Conservation (phyloP, 2,329 filamentous ascomycete genomes). For the Rhexocercosporidium sp. region DNA sequence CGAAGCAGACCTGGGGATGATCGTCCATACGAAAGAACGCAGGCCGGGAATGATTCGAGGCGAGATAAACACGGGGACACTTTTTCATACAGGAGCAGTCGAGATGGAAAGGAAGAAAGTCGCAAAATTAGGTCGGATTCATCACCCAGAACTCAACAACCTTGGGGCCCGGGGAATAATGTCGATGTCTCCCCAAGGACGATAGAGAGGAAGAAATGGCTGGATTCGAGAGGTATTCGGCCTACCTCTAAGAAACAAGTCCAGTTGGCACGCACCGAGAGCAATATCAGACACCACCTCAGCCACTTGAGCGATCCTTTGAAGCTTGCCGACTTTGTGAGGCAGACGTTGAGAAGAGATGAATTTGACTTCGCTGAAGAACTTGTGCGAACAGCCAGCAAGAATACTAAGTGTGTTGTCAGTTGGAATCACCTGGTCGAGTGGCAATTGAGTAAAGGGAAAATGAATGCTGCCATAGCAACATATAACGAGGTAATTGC, state of each 20-base stretch:
- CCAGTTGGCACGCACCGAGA: slow-evolving; percentile 10
- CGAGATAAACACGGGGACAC: neutral
- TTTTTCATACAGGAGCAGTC: neutral
- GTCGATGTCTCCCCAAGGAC: neutral
- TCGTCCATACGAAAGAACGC: neutral
- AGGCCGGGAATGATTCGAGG: neutral
- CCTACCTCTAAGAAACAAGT: slow-evolving; percentile 19
- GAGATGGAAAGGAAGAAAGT: neutral
- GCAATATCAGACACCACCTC: slow-evolving; percentile 32
- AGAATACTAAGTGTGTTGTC: slow-evolving; percentile 67
- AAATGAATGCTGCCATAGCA: slow-evolving; percentile 70
- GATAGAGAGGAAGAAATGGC: slow-evolving; percentile 28
- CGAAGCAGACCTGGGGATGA: neutral
- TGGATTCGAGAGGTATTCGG: slow-evolving; percentile 33
- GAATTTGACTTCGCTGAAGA: slow-evolving; percentile 70
- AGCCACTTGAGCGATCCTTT: slow-evolving; percentile 62
- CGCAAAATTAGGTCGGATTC: neutral
- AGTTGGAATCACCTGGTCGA: slow-evolving; percentile 89
- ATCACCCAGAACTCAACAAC: neutral
- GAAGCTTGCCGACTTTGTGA: slow-evolving; percentile 73
- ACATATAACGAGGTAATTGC: slow-evolving; percentile 81
- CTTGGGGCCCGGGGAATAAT: neutral
- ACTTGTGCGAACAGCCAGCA: slow-evolving; percentile 73
- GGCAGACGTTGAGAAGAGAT: slow-evolving; percentile 59
- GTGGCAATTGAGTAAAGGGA: slow-evolving; percentile 66